These are phyloP conservation scores for Quercus engelmannii DNA, from an alignment of 306 rosid genomes.

Conservation along the genomic window DNA sequence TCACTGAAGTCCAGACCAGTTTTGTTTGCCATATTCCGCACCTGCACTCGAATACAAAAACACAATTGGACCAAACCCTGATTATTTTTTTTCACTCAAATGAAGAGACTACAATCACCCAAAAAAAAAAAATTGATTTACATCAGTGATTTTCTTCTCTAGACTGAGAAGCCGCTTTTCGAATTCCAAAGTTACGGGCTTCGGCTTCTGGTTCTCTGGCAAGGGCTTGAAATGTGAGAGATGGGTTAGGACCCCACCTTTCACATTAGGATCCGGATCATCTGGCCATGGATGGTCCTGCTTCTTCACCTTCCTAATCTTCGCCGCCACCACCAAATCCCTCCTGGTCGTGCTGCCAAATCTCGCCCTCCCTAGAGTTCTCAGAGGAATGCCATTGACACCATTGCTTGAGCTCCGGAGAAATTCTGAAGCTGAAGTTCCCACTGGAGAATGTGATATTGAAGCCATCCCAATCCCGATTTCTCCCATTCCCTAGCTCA, in stretches of 20 bases:
- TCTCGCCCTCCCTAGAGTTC: conserved; percentile 52
- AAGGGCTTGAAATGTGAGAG: conserved; percentile 82
- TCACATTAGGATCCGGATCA: conserved; percentile 80
- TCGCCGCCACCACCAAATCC: conserved; percentile 54
- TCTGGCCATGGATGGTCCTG: conserved; percentile 85
- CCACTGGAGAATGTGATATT: conserved; percentile 45
- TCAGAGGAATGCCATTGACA: conserved; percentile 63
- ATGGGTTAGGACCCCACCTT: conserved; percentile 67
- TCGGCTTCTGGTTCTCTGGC: conserved; percentile 49
- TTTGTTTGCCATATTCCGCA: conserved; percentile 80
- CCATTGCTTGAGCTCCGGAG: conserved; percentile 70
- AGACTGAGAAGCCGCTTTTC: conserved; percentile 75
- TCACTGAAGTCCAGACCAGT: conserved; percentile 90
- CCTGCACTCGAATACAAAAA: conserved; percentile 38
- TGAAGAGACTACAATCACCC: not conserved
- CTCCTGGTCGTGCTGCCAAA: conserved; percentile 41
- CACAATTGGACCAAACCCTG: not conserved
- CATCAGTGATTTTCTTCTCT: conserved; percentile 84
- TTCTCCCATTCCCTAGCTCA: no score
- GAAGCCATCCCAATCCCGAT: conserved; percentile 51
- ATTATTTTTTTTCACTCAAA: not conserved
- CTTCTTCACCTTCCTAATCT: conserved; percentile 71
- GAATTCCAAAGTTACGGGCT: conserved; percentile 72
- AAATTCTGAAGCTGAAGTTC: conserved; percentile 73
- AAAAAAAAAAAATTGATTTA: conserved; percentile 19